Percentiles rank a stretch among this genome's conserved stretches.
These are phyloP conservation scores for Calonectria naviculata DNA, from an alignment of 2,329 filamentous ascomycete genomes.

Conservation along the genomic window DNA sequence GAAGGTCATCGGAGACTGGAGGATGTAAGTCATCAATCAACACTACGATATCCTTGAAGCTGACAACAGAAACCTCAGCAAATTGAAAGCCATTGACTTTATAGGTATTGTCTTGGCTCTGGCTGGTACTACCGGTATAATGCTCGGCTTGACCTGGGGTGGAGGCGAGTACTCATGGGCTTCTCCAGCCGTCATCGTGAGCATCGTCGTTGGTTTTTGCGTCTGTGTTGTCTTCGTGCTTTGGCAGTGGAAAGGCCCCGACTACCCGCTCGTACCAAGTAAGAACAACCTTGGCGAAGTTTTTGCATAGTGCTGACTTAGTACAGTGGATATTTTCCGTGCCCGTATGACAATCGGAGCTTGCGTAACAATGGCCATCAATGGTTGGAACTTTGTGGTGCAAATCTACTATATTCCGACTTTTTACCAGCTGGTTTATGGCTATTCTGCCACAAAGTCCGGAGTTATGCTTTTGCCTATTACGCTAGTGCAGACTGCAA, in stretches of 20 bases:
- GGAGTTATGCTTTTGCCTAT: neutral
- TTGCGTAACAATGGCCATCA: neutral
- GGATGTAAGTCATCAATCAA: neutral
- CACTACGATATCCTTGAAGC: neutral
- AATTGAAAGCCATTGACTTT: neutral
- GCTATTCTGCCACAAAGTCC: neutral
- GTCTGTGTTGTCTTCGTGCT: neutral
- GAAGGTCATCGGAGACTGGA: neutral
- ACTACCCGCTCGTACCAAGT: neutral
- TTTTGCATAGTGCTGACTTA: neutral
- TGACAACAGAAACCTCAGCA: neutral
- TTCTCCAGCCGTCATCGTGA: conserved; percentile 64
- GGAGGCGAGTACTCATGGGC: conserved; percentile 68
- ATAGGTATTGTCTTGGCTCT: conserved; percentile 54
- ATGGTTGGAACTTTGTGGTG: neutral
- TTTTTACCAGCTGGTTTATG: neutral
- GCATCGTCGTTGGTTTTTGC: conserved; percentile 61
- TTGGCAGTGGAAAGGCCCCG: neutral
- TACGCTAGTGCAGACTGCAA: neutral
- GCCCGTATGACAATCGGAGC: neutral
- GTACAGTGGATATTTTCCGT: neutral
- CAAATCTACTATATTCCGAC: neutral
- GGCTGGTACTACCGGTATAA: conserved; percentile 56
- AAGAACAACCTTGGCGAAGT: no score
- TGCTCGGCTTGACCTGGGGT: conserved; percentile 68